Conservation (phyloP, 352 stramenopile genomes). For the Phytophthora constricta region DNA sequence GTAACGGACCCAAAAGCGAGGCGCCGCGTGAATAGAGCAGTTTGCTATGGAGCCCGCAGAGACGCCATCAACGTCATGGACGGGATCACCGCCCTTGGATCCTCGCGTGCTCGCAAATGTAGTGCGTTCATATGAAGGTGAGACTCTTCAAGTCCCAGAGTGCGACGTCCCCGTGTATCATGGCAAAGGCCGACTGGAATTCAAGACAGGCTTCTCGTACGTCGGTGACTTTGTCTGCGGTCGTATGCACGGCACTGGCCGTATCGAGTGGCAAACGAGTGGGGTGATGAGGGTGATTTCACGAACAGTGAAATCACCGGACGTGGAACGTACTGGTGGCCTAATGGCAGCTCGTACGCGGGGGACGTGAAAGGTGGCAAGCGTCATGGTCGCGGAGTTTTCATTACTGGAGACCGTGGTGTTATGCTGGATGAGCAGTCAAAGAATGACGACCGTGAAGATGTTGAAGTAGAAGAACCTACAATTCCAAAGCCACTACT, state of each 20-base stretch:
- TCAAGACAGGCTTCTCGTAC: slow-evolving; percentile 78
- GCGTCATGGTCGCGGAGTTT: slow-evolving; percentile 79
- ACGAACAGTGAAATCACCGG: slow-evolving; percentile 77
- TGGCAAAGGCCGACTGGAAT: slow-evolving; percentile 57
- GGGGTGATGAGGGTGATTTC: slow-evolving; percentile 72
- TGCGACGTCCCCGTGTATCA: slow-evolving; percentile 68
- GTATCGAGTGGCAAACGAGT: slow-evolving; percentile 60
- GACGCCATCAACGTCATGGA: too few species aligned
- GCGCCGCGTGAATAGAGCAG: too few species aligned
- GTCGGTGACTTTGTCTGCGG: slow-evolving; percentile 65
- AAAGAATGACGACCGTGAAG: slow-evolving; percentile 7
- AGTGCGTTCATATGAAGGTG: slow-evolving; percentile 53
- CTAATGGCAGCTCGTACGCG: slow-evolving; percentile 83
- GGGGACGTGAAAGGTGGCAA: slow-evolving; percentile 72
- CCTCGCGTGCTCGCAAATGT: slow-evolving; percentile 67
- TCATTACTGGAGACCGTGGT: slow-evolving; percentile 47
- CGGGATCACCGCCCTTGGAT: slow-evolving; percentile 47
- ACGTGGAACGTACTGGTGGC: slow-evolving; percentile 72
- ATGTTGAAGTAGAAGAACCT: background rate
- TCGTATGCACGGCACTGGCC: slow-evolving; percentile 77
- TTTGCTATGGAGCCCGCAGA: too few species aligned
- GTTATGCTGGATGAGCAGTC: slow-evolving; percentile 6
- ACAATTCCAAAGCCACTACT: slow-evolving; percentile 22
- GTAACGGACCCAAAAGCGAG: too few species aligned
- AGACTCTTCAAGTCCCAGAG: slow-evolving; percentile 44